Evolutionary conservation across 306 rosid species (phyloP).

Genomic region (Rosa lucieae): DNA sequence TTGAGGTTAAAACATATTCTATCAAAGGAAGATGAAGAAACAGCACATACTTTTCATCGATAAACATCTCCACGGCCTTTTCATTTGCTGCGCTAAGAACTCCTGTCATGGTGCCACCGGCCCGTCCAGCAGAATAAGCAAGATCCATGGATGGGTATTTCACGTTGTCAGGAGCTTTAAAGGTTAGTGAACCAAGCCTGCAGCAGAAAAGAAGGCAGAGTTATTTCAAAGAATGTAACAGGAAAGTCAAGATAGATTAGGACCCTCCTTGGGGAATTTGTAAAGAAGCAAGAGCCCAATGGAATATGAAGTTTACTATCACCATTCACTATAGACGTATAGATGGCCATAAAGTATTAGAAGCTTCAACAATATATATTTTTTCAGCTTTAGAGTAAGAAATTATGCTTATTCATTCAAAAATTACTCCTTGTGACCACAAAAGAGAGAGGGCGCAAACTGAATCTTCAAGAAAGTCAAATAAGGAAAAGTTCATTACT

Average conservation of each 20-base stretch:
- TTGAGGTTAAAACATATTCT: background rate
- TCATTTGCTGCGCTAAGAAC: conserved; percentile 99
- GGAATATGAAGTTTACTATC: background rate
- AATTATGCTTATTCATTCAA: background rate
- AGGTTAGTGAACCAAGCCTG: conserved; percentile 97
- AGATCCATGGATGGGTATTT: conserved; percentile 98
- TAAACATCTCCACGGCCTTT: conserved; percentile 97
- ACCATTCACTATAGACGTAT: background rate
- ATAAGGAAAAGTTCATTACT: conserved; percentile 46
- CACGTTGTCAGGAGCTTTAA: conserved; percentile 82
- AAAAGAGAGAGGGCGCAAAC: background rate
- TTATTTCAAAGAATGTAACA: background rate
- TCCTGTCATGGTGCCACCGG: conserved; percentile 99
- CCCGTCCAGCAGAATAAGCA: conserved; percentile 95
- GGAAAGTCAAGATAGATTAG: background rate
- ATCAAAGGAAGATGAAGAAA: background rate
- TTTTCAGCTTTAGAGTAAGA: background rate
- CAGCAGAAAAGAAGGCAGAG: conserved; percentile 17
- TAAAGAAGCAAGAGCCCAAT: background rate
- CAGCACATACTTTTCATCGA: conserved; percentile 72
- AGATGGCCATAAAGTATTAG: background rate
- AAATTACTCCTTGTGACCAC: background rate
- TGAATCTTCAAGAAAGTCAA: background rate
- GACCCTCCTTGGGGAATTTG: background rate
- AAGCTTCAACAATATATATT: background rate